Conservation (phyloP, 345 rosid species). For the Diplotaxis tenuifolia region DNA sequence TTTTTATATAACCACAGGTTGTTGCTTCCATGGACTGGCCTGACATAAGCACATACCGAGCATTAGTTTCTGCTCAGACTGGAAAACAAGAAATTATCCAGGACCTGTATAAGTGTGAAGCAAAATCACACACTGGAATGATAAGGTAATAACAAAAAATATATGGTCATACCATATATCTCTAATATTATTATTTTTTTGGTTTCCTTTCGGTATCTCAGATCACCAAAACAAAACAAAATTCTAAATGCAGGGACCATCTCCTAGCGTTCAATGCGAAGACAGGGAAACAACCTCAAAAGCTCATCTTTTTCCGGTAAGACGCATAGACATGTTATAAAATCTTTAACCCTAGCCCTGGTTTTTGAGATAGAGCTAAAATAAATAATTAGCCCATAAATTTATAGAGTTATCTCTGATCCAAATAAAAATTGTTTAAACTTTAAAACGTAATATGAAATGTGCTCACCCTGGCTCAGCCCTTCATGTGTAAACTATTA, state of each 20-base stretch:
- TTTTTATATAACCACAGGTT: conserved; percentile 40
- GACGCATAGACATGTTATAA: too few relatives aligned
- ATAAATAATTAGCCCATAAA: too few relatives aligned
- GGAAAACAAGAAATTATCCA: conserved; percentile 64
- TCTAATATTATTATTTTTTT: too few relatives aligned
- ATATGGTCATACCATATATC: too few relatives aligned
- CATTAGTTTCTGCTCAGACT: conserved; percentile 62
- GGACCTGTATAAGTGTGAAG: conserved; percentile 46
- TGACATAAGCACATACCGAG: conserved; percentile 64
- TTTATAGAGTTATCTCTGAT: too few relatives aligned
- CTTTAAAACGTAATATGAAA: too few relatives aligned
- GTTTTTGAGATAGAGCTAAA: too few relatives aligned
- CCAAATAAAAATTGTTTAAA: too few relatives aligned
- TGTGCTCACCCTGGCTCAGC: too few relatives aligned
- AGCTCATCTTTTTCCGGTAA: conserved; percentile 74
- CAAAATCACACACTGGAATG: conserved; percentile 54
- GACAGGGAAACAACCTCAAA: conserved; percentile 41
- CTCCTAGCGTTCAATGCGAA: conserved; percentile 42
- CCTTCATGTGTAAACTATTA: too few relatives aligned
- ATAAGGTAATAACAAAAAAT: conserved; percentile 45
- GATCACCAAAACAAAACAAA: not conserved
- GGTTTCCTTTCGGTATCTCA: not conserved
- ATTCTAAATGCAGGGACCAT: conserved; percentile 50
- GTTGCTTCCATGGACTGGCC: conserved; percentile 97
- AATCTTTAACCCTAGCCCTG: too few relatives aligned